phyloP scores from a whole-genome alignment of 352 stramenopile species.

The Thalassiosira mediterranea region DNA sequence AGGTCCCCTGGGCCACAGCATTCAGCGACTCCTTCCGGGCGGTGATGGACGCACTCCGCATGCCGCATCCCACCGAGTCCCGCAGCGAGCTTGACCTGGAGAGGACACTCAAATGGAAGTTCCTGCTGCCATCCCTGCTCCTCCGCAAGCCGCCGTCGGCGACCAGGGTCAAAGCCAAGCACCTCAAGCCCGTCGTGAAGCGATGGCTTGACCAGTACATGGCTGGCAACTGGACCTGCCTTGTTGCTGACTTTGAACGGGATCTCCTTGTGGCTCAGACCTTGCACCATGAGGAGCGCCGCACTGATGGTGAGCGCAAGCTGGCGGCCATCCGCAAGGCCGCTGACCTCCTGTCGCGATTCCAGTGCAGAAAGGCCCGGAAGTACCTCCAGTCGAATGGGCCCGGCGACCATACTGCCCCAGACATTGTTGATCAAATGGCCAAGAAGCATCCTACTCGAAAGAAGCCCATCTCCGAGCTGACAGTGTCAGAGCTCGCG shows the following conservation, averaged over 20 bases:
- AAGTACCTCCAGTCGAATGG: conserved; percentile 14
- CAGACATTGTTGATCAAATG: conserved; percentile 4
- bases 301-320: not conserved
- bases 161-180: no score
- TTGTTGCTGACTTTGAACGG: not conserved
- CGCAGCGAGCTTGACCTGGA: not conserved
- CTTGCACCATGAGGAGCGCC: no score
- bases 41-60: no score
- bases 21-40: not conserved
- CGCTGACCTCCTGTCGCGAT: conserved; percentile 1
- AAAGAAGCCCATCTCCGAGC: no score
- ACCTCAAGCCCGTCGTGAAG: not conserved
- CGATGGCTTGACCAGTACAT: not conserved
- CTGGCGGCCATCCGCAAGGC: not conserved
- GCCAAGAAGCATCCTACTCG: not conserved
- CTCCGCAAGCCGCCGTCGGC: conserved; percentile 1
- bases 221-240: not conserved
- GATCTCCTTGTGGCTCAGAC: conserved; percentile 8
- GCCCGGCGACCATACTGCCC: not conserved
- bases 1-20: not conserved
- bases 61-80: not conserved
- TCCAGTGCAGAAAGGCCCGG: conserved; percentile 14
- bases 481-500: not conserved
- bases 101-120: conserved; percentile 9
- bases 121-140: not conserved